phyloP scores from a whole-genome alignment of 495 filamentous ascomycete species.

The Trichocladium uniseriatum region DNA sequence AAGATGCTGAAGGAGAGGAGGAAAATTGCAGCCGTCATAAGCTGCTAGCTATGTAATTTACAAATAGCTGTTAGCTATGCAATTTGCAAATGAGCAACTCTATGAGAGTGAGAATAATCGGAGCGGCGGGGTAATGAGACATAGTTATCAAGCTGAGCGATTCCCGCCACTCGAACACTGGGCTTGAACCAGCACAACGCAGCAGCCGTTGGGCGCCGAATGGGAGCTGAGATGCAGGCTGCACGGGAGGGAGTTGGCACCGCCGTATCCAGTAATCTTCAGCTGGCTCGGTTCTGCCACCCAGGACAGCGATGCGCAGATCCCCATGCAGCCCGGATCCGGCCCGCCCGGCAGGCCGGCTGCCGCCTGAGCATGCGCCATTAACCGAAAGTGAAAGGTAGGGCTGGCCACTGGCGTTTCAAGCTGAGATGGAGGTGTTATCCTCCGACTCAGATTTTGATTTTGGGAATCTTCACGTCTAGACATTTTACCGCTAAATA shows the following conservation, averaged over 20 bases:
- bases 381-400: slow-evolving; percentile 3
- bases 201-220: slow-evolving; percentile 4
- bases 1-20: neutral
- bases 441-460: slow-evolving; percentile 1
- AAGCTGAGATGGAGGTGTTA: neutral
- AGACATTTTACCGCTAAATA: slow-evolving; percentile 6
- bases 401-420: slow-evolving; percentile 1
- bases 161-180: too few species aligned
- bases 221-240: neutral
- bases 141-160: too few species aligned
- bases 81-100: too few species aligned
- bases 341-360: neutral
- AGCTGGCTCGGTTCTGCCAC: neutral
- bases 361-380: slow-evolving; percentile 1
- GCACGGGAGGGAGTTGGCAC: neutral
- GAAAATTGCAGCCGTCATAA: slow-evolving; percentile 1
- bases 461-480: neutral
- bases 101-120: neutral
- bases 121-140: slow-evolving; percentile 11
- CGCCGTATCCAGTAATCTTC: neutral
- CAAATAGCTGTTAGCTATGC: too few species aligned
- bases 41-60: too few species aligned
- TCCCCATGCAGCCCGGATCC: neutral
- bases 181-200: neutral
- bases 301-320: neutral